Conservation (phyloP, 1,284 basidiomycete genomes). For the Irpex rosettiformis region DNA sequence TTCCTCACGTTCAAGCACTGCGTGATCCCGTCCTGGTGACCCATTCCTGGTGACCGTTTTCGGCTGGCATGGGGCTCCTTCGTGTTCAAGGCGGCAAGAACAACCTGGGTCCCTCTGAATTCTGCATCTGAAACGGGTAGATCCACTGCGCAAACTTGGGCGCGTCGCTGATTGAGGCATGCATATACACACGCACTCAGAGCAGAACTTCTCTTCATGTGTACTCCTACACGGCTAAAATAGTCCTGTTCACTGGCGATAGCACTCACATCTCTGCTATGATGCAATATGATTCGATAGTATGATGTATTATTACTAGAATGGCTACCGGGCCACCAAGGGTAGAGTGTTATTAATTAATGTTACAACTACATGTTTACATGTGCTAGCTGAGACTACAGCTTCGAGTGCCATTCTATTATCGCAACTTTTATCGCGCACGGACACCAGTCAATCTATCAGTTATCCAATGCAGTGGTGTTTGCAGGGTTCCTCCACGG, state of each 20-base stretch:
- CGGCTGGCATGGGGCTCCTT: too few relatives aligned
- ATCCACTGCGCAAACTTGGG: not conserved
- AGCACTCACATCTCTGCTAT: too few relatives aligned
- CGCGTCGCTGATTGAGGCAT: not conserved
- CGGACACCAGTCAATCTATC: constrained; percentile 64
- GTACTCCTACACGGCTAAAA: not conserved
- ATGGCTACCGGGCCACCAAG: too few relatives aligned
- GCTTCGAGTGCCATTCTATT: not conserved
- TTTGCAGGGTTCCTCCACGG: constrained; percentile 58
- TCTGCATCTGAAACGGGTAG: not conserved
- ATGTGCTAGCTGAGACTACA: too few relatives aligned
- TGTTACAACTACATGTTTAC: too few relatives aligned
- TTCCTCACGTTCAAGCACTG: too few relatives aligned
- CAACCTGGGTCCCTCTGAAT: not conserved
- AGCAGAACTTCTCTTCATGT: not conserved
- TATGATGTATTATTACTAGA: too few relatives aligned
- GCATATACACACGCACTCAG: not conserved
- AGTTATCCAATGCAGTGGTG: constrained; percentile 79
- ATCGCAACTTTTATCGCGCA: constrained; percentile 34
- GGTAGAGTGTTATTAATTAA: too few relatives aligned
- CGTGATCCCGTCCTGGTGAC: too few relatives aligned
- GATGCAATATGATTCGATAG: too few relatives aligned
- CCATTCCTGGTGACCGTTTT: too few relatives aligned
- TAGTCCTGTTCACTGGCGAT: not conserved
- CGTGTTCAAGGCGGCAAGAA: too few relatives aligned